Evolutionary conservation across 768 basidiomycete genomes (phyloP), one percentile per base, ranked within the genome.

Genomic region (Russula vinacea): DNA sequence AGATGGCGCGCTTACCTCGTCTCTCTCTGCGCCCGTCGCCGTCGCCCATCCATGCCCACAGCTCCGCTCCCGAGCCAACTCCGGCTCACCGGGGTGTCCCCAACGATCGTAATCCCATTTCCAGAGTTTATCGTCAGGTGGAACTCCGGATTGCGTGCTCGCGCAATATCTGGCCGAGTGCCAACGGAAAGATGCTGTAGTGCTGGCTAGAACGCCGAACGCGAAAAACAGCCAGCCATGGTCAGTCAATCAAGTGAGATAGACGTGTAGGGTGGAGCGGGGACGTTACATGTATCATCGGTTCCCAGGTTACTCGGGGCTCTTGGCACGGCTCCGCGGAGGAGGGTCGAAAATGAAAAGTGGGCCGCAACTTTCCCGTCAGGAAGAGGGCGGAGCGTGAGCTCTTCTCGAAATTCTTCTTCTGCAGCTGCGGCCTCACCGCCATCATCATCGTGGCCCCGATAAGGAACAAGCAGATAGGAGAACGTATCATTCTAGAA

Each of bases 21-120:
- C 45, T 47, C 45, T 4, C 22, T 67, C 8, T 75, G 70, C 1
- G 76, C 79, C 29, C n/a, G n/a, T n/a, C n/a, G n/a, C 81, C 81
- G 35, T 88, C 86, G n/a, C 83, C 88, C 80, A 97, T 87, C 93
- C 94, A 97, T 11, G 88, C 92, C 87, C 89, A 90, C 7, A 98
- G 77, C 72, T 95, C 91, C 9, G 92, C 95, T 2, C 95, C 95
- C 0, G 89, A 85, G 3, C 89, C 89, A 1, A 94, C 89, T 3
- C 84, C 85, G 5, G 76, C 66, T 90, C 88, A 33, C 86, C 81
- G 0, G 94, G 92, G 67, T 87, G 83, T 0, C 90, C 92, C 90
- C 93, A 95, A 29, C 81, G 77, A 49, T 84, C 82, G 67, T 93
- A 93, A 72, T 90, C 82, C 96, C 96, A 98, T 69, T 87, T 89